phyloP scores from a whole-genome alignment of 768 basidiomycete species.

The Rickenella mellea region DNA sequence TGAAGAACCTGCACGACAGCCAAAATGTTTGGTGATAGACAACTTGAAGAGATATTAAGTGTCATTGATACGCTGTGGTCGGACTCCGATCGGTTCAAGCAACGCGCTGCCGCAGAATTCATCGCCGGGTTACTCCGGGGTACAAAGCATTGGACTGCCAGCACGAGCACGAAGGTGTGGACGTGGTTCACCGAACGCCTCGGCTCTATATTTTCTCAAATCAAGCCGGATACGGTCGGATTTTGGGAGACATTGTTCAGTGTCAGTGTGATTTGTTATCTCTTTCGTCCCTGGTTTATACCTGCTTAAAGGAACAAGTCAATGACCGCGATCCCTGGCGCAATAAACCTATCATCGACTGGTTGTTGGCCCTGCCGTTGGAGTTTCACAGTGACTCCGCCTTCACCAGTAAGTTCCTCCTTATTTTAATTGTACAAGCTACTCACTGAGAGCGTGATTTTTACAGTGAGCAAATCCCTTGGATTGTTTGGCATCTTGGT shows the following conservation, averaged over 20 bases:
- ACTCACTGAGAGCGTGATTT: neutral
- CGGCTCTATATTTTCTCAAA: slow-evolving; percentile 55
- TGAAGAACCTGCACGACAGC: slow-evolving; percentile 31
- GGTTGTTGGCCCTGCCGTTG: slow-evolving; percentile 64
- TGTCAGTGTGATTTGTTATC: slow-evolving; percentile 23
- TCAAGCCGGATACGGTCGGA: slow-evolving; percentile 76
- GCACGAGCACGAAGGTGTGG: slow-evolving; percentile 51
- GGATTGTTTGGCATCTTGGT: slow-evolving; percentile 57
- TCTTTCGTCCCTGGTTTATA: neutral
- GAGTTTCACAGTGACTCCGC: slow-evolving; percentile 83
- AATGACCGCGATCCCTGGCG: slow-evolving; percentile 74
- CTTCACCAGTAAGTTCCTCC: slow-evolving; percentile 57
- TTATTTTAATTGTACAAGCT: neutral
- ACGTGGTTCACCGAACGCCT: slow-evolving; percentile 57
- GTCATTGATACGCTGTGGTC: slow-evolving; percentile 52
- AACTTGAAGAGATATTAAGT: slow-evolving; percentile 42
- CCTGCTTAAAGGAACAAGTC: slow-evolving; percentile 25
- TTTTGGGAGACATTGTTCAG: slow-evolving; percentile 67
- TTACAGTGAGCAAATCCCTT: slow-evolving; percentile 67
- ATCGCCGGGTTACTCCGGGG: slow-evolving; percentile 70
- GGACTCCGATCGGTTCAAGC: slow-evolving; percentile 75
- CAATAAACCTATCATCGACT: slow-evolving; percentile 60
- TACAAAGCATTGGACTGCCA: slow-evolving; percentile 78
- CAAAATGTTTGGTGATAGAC: slow-evolving; percentile 51
- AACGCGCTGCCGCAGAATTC: slow-evolving; percentile 70